Evolutionary conservation across 495 filamentous ascomycete genomes (phyloP).

Genomic region (Xylaria acuta): DNA sequence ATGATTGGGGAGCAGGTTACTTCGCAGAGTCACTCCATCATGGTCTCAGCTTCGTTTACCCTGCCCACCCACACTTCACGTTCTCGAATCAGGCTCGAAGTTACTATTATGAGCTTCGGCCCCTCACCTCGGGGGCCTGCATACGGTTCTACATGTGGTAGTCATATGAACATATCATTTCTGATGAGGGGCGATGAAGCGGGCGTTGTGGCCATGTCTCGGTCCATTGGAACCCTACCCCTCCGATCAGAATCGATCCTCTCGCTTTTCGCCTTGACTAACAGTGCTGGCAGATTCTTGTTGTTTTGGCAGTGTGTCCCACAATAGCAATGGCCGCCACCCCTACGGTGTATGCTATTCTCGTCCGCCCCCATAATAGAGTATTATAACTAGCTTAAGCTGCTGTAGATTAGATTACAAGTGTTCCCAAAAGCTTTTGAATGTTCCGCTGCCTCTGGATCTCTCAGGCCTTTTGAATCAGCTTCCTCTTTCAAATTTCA

Average conservation of each 20-base stretch:
- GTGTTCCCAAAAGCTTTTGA: background rate
- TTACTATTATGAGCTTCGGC: background rate
- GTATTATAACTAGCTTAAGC: background rate
- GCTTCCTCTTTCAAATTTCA: background rate
- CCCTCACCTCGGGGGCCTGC: background rate
- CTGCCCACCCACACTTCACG: background rate
- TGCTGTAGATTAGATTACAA: background rate
- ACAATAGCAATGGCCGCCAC: background rate
- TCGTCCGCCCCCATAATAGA: background rate
- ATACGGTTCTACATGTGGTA: background rate
- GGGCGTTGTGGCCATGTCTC: background rate
- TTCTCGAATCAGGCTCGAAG: slow-evolving; percentile 10
- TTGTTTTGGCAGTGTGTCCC: background rate
- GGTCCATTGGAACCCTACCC: background rate
- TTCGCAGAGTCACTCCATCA: background rate
- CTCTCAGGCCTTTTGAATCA: background rate
- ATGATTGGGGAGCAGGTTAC: background rate
- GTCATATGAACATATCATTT: background rate
- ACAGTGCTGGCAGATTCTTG: no score
- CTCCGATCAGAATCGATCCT: background rate
- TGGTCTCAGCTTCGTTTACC: background rate
- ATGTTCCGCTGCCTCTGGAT: background rate
- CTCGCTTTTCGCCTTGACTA: background rate
- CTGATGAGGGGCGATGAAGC: background rate
- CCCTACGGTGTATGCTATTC: slow-evolving; percentile 11